A percentile compares a stretch with the other conserved stretches of the same genome.
Evolutionary conservation across 2,329 filamentous ascomycete species (phyloP).

Genomic region (Claviceps quebecensis): DNA sequence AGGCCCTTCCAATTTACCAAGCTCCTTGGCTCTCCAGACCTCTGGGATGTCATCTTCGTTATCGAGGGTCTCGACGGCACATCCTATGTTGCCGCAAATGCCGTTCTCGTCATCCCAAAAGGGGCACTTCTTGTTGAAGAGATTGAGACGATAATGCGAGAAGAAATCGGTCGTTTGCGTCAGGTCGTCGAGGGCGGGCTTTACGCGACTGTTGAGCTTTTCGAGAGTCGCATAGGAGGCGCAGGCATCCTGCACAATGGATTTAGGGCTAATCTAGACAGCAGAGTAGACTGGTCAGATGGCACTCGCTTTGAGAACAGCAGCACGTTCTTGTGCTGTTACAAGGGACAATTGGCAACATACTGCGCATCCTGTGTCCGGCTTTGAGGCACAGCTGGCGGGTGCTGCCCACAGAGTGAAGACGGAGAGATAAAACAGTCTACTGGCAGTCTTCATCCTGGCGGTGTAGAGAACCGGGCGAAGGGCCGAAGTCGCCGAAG

Average conservation of each 20-base stretch:
- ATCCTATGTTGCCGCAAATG: slow-evolving; percentile 94
- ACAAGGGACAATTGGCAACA: slow-evolving; percentile 13
- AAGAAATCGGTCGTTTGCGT: slow-evolving; percentile 92
- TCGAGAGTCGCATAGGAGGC: slow-evolving; percentile 88
- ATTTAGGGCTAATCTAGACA: slow-evolving; percentile 66
- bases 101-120: slow-evolving; percentile 91
- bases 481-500: neutral
- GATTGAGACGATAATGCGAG: slow-evolving; percentile 87
- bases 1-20: slow-evolving; percentile 84
- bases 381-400: slow-evolving; percentile 26
- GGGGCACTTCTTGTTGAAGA: slow-evolving; percentile 87
- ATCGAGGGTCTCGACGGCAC: slow-evolving; percentile 86
- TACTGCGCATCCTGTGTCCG: slow-evolving; percentile 40
- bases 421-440: slow-evolving; percentile 40
- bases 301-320: neutral
- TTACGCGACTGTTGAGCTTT: slow-evolving; percentile 61
- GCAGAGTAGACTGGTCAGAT: slow-evolving; percentile 6
- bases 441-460: slow-evolving; percentile 38
- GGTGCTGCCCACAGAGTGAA: slow-evolving; percentile 40
- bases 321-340: neutral
- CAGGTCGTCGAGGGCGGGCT: slow-evolving; percentile 64
- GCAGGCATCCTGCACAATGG: slow-evolving; percentile 88
- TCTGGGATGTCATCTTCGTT: slow-evolving; percentile 87
- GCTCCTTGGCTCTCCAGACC: slow-evolving; percentile 81
- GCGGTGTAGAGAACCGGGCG: slow-evolving; percentile 4